phyloP scores from a whole-genome alignment of 495 filamentous ascomycete species.

The Hypoxylon fuscum region DNA sequence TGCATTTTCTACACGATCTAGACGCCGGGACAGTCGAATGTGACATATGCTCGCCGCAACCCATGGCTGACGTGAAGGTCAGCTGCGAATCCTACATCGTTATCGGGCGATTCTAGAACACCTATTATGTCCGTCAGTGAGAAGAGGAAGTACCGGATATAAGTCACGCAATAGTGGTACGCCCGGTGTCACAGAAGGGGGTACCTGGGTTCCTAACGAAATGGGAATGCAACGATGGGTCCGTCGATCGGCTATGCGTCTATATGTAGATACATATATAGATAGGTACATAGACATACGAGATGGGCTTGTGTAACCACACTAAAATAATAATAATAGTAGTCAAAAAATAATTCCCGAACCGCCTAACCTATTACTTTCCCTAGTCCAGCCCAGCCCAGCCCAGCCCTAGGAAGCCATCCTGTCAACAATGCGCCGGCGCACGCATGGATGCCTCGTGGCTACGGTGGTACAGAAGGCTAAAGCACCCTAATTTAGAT shows the following conservation, averaged over 20 bases:
- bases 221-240: slow-evolving; percentile 18
- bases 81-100: neutral
- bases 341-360: slow-evolving; percentile 7
- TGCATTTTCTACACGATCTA: too few relatives aligned
- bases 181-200: slow-evolving; percentile 24
- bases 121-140: neutral
- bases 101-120: neutral
- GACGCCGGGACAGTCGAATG: too few relatives aligned
- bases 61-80: neutral
- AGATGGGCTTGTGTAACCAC: slow-evolving; percentile 34
- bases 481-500: slow-evolving; percentile 39
- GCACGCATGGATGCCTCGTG: slow-evolving; percentile 39
- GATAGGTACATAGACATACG: slow-evolving; percentile 10
- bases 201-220: neutral
- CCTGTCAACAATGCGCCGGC: slow-evolving; percentile 18
- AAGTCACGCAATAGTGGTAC: slow-evolving; percentile 1
- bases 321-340: slow-evolving; percentile 20
- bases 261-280: slow-evolving; percentile 8
- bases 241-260: slow-evolving; percentile 34
- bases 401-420: slow-evolving; percentile 22
- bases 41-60: neutral
- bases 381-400: slow-evolving; percentile 1
- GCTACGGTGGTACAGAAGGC: slow-evolving; percentile 29
- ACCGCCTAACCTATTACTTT: slow-evolving; percentile 9
- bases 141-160: neutral